Percentiles rank a stretch among this genome's conserved stretches.
These are phyloP conservation scores for Phanerochaete carnosa DNA, from an alignment of 768 basidiomycete genomes.

Conservation along the genomic window DNA sequence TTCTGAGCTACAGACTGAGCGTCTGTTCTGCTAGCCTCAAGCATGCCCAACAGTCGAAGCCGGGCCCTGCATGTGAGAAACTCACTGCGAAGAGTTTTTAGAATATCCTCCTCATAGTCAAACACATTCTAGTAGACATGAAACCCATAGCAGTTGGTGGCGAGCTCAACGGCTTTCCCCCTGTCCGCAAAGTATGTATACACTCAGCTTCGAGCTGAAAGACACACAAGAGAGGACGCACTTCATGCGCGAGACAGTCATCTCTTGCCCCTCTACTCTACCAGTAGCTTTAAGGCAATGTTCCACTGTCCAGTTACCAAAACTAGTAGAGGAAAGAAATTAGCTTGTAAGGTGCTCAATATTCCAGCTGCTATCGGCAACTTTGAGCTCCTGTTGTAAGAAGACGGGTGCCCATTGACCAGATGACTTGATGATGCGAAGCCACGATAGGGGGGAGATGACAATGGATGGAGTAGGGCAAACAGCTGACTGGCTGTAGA, in stretches of 20 bases:
- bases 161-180: conserved; percentile 80
- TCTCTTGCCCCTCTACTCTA: conserved; percentile 68
- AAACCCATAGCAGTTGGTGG: conserved; percentile 87
- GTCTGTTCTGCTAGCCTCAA: no score
- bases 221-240: conserved; percentile 23
- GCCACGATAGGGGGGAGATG: conserved; percentile 77
- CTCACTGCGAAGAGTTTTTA: no score
- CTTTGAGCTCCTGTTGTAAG: conserved; percentile 86
- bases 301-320: conserved; percentile 91
- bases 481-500: conserved; percentile 80
- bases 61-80: no score
- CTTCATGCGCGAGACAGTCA: conserved; percentile 88
- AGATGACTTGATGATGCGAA: conserved; percentile 87
- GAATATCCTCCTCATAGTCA: conserved; percentile 91
- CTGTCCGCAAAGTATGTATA: conserved; percentile 34
- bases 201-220: not conserved
- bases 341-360: not conserved
- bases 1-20: no score
- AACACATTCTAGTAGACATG: conserved; percentile 88
- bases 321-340: conserved; percentile 40
- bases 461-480: conserved; percentile 83
- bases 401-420: conserved; percentile 92
- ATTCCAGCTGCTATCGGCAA: conserved; percentile 53
- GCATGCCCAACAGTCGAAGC: no score
- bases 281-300: conserved; percentile 81